Conservation (phyloP, 768 basidiomycete species). For the Phylloporus rhodoxanthus region DNA sequence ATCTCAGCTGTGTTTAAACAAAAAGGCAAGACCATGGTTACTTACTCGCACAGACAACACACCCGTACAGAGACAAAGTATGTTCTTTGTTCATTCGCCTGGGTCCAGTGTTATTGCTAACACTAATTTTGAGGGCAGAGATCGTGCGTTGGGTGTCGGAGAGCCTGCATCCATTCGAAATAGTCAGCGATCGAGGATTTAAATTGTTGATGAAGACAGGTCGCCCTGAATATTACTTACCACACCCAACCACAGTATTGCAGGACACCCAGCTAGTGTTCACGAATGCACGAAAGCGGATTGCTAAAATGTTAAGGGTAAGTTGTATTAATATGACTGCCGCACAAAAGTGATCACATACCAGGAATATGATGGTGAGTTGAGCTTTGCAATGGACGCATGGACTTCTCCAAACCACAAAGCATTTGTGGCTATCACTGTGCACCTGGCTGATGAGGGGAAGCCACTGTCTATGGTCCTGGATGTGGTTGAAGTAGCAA, state of each 20-base stretch:
- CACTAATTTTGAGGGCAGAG: too few relatives aligned
- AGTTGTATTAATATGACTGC: too few relatives aligned
- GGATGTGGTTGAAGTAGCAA: constrained; percentile 28
- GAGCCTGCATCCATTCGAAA: not conserved
- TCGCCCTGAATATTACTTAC: too few relatives aligned
- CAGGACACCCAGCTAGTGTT: too few relatives aligned
- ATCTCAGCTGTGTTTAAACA: not conserved
- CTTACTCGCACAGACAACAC: too few relatives aligned
- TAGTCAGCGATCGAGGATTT: not conserved
- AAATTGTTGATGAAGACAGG: not conserved
- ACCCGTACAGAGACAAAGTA: too few relatives aligned
- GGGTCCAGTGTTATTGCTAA: too few relatives aligned
- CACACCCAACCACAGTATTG: too few relatives aligned
- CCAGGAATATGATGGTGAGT: not conserved
- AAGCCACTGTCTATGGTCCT: constrained; percentile 15
- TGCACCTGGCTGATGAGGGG: not conserved
- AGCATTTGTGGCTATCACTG: not conserved
- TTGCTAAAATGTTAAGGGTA: constrained; percentile 30
- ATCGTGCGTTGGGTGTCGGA: not conserved
- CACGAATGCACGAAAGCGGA: constrained; percentile 2
- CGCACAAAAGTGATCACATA: not conserved
- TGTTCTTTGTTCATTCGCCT: too few relatives aligned
- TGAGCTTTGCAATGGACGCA: not conserved
- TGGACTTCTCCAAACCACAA: not conserved
- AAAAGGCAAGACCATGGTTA: not conserved